Evolutionary conservation across 129 eudicot genomes (phyloP), one percentile per base, ranked within the genome.

Genomic region (Pittosporum tobira): DNA sequence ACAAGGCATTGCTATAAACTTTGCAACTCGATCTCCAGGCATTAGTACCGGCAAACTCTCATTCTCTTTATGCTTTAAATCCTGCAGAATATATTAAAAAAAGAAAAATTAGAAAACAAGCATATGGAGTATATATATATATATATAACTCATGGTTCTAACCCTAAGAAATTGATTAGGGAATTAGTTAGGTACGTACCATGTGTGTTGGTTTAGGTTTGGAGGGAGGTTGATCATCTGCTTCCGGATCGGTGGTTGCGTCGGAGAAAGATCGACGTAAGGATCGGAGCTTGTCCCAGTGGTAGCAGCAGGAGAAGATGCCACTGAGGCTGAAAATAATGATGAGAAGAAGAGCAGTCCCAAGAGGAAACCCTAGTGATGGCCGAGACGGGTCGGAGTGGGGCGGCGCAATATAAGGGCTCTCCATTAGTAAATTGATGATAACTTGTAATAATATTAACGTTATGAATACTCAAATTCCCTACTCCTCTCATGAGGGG

Each of bases 1-100:
- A 65, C 99, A 91, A 52, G 99, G 99, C 87, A 91, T 48, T 49
- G 99, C 99, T 63, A 91, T 91, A 66, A 91, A 91, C 73, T 70
- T 87, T 1, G 94, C 83, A 21, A 78, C 68, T 21, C 69, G 71
- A 60, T 91, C 96, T 51, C 99, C 97, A 0, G 97, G 79, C 97
- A 90, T 85, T 69, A 90, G 66, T 16, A 84, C 96, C 59, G 93
- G 88, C 72, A 82, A 57, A 70, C 93, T 79, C 31, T 73, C 54
- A 7, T 60, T 78, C 38, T 65, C 52, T 8, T 70, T 68, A 46
- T 64, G 65, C 66, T 83, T 75, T 22, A 50, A 48, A 42, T 63
- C 70, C 95, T 82, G 79, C 58, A 66, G 18, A 47, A 27, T 14
- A 46, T 15, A 40, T n/a, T 49, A 70, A 10, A 59, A 61, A 21